Evolutionary conservation across 2,329 filamentous ascomycete species (phyloP), one percentile per base, ranked within the genome.

Genomic region (Microdochium trichocladiopsis): DNA sequence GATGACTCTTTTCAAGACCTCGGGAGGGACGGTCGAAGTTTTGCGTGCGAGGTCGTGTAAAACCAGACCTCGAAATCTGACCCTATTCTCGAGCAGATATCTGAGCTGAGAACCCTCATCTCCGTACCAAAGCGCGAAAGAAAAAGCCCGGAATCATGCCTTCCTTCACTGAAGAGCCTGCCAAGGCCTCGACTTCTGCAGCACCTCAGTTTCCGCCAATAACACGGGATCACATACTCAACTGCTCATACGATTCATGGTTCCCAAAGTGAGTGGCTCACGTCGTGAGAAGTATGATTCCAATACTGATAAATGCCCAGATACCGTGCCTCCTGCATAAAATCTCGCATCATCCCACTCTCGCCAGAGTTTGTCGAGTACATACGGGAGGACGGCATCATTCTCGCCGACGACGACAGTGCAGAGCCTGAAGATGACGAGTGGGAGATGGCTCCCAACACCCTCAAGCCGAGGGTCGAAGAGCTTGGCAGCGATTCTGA

Each of bases 241-340:
- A 96, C 70, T 99, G 93, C 72, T 95, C 94, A 43, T 96, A 95
- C 69, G 88, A 96, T 66, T 82, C 79, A 55, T 99, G 94, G 94
- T 90, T 96, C 63, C 83, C 88, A 48, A 86, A 81, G 78, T 90
- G 72, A 50, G 73, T 63, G 9, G 31, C 11, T 21, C 25, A n/a
- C n/a, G 8, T 16, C 37, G 12, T 25, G 21, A 28, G 24, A 9
- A 22, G 33, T 47, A 24, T 14, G 10, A 5, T 5, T 21, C 8
- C 28, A 37, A 11, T 25, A 31, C 53, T 61, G 49, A 62, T 58
- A 49, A 53, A 21, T 37, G 31, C 41, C 5, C 45, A 89, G 84
- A 68, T 96, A 95, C 66, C 86, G 89, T 54, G 75, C 82, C 8
- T 79, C 89, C 48, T 91, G 90, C 31, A 88, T 95, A 45, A 94